Evolutionary conservation across 176 grass and related monocot species (phyloP), one percentile per base, ranked within the genome.

Genomic region (Rhynchospora tenuis): DNA sequence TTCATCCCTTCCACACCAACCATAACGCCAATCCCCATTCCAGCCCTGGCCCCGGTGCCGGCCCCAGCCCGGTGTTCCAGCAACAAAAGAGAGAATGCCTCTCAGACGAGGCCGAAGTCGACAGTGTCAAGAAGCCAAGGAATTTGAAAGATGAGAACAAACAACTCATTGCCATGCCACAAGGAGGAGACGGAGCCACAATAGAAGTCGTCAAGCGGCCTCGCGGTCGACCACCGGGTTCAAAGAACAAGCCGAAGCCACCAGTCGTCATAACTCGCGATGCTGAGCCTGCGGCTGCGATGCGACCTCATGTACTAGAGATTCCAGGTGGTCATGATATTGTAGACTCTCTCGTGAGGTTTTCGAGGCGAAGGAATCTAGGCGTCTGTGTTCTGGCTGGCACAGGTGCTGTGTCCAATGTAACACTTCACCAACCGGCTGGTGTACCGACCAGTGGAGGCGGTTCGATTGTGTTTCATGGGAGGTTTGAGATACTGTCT

Each of bases 161-260:
- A 44, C 29, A 79, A 79, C 87, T 70, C 58, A 70, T 65, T 45
- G 80, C 55, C 59, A 54, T 45, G 45, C 78, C 56, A 6, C 87
- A 46, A 28, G 80, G 46, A 1, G 89, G 87, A 6, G 88, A 99
- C 44, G 97, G 89, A 11, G 89, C 96, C 64, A 93, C 88, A 68
- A 86, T 95, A 52, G 96, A 95, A 91, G 64, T 88, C 63, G 56
- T 70, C n/a, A 95, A 91, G 86, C 90, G 92, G 71, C 86, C 88
- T 42, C 28, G 96, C 17, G 96, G 96, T 27, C 86, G 93, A 0
- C 96, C 96, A 11, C 93, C 82, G 45, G 96, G 96, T 45, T 99
- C 96, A 46, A 99, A 99, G 91, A 99, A 99, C 88, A 89, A 86
- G 88, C 93, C 93, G 0, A 99, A 95, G 87, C 89, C 96, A 13